These are phyloP conservation scores for Rhazya stricta DNA, from an alignment of 257 asterid species.

Conservation along the genomic window DNA sequence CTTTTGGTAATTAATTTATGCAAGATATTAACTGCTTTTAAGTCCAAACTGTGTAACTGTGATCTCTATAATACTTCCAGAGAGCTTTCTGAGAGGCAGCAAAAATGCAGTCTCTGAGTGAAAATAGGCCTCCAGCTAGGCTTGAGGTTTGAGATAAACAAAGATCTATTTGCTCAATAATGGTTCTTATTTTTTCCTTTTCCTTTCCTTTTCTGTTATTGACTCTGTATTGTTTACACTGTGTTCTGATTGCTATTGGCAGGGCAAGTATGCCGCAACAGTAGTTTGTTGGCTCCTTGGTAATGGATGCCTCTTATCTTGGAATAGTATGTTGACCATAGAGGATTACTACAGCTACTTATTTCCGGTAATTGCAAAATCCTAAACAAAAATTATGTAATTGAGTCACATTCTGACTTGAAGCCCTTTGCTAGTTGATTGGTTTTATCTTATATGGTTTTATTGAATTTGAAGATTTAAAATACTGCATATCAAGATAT, in stretches of 20 bases:
- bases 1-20: not conserved
- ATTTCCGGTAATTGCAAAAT: constrained; percentile 28
- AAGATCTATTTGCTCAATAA: not conserved
- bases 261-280: constrained; percentile 34
- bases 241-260: not conserved
- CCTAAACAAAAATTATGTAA: not conserved
- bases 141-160: constrained; percentile 23
- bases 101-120: not conserved
- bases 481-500: not conserved
- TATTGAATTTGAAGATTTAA: not conserved
- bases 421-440: not conserved
- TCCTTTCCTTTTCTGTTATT: not conserved
- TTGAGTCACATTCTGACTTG: not conserved
- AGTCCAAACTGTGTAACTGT: not conserved
- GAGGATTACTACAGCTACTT: constrained; percentile 35
- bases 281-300: constrained; percentile 43
- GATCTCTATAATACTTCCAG: not conserved
- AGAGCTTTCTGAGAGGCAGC: not conserved
- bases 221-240: not conserved
- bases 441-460: not conserved
- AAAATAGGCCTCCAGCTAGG: constrained; percentile 13
- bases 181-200: too few relatives aligned
- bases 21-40: too few relatives aligned
- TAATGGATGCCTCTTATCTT: constrained; percentile 42
- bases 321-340: constrained; percentile 43